A percentile compares a stretch with the other conserved stretches of the same genome.
phyloP scores from a whole-genome alignment of 495 filamentous ascomycete species.

The Cairneyella variabilis region DNA sequence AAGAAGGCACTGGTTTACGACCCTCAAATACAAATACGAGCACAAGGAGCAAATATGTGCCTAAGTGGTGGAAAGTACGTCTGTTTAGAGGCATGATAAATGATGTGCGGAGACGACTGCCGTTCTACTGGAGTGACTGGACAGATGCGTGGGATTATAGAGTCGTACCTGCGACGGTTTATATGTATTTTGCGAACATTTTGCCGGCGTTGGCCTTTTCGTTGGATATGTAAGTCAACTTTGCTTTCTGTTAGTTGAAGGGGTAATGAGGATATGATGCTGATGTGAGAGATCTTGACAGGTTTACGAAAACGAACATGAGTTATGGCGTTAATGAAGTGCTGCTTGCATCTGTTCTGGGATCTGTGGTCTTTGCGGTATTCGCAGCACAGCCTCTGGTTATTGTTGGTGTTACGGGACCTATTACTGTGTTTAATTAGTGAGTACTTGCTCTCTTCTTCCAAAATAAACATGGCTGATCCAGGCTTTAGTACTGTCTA shows the following conservation, averaged over 20 bases:
- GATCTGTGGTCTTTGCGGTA: conserved; percentile 70
- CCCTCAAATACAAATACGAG: conserved; percentile 11
- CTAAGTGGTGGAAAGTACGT: conserved; percentile 25
- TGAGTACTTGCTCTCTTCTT: conserved; percentile 27
- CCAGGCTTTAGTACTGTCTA: conserved; percentile 57
- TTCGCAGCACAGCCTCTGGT: conserved; percentile 76
- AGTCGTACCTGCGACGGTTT: conserved; percentile 74
- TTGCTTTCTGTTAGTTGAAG: conserved; percentile 8
- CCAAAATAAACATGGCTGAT: not conserved
- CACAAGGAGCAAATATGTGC: conserved; percentile 13
- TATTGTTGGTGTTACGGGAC: conserved; percentile 88
- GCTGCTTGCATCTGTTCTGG: conserved; percentile 72
- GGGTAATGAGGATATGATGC: too few relatives aligned
- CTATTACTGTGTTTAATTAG: conserved; percentile 85
- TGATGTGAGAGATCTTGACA: too few relatives aligned
- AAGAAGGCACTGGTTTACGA: not conserved
- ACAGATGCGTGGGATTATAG: conserved; percentile 82
- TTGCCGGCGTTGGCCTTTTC: conserved; percentile 80
- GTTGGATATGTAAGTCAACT: conserved; percentile 72
- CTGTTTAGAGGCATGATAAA: conserved; percentile 58
- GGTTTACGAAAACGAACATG: conserved; percentile 66
- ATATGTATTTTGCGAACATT: conserved; percentile 91
- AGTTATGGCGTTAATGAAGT: conserved; percentile 85
- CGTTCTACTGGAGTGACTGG: conserved; percentile 78
- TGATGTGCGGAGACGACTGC: conserved; percentile 67